Base-by-base conservation (phyloP, 768 basidiomycete genomes). In the Agrocybe praecox region DNA sequence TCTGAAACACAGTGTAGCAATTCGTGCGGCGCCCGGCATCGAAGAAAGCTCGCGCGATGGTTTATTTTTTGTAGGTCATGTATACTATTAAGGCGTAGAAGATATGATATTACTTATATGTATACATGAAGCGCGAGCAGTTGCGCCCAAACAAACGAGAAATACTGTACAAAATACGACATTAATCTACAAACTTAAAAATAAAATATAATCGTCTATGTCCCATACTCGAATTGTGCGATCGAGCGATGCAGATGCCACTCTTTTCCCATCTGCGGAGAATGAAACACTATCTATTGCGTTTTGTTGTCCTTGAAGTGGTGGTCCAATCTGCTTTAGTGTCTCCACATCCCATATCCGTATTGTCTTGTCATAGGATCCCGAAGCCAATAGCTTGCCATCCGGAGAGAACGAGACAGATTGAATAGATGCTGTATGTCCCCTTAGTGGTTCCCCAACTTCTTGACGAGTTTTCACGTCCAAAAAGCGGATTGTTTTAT, bases 401-500 rank as follows among this genome's bases (percentile, higher is more conserved):
- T 40, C 36, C 3, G 36, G 36, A 14, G 36, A 40, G 36, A 14
- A 40, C 4, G 6, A 14, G n/a, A 40, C 12, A 34, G 14, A 53
- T 46, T 19, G 46, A 59, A 15, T 46, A 34, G 15, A 64, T 49
- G 32, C 53, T 42, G 15, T 46, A 47, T 59, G 55, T n/a, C 55
- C 57, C 49, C 45, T 1, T 23, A 46, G 19, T 14, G 43, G 40
- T 21, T 33, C 15, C 5, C 57, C 55, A 2, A 57, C 19, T 8
- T 10, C 33, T 21, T 29, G 26, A 7, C 55, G 52, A 9, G 55
- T 59, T 23, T 9, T 6, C 7, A 29, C 48, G 34, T 63, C 50
- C 64, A 61, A 65, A 1, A 63, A 48, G 23, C 53, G 46, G 18
- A 65, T 34, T 6, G 53, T 58, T 9, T 17, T 21, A 22, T 48